These are phyloP conservation scores for Vaccinium vitisidaea DNA, from an alignment of 148 eudicot genomes.

Conservation along the genomic window DNA sequence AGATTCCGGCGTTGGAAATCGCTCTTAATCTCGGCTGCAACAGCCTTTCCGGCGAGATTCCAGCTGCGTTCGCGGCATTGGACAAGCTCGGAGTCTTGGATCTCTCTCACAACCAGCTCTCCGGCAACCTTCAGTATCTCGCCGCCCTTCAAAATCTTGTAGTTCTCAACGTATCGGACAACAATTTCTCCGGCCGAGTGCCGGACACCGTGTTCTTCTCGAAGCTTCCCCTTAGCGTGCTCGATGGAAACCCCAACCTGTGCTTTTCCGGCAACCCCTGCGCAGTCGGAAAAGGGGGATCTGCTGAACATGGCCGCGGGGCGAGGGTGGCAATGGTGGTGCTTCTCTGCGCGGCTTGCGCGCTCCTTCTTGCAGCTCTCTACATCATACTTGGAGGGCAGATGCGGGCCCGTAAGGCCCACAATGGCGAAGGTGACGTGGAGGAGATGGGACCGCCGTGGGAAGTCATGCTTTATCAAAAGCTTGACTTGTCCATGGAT, in stretches of 20 bases:
- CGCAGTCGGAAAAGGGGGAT: slow-evolving; percentile 18
- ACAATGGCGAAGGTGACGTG: slow-evolving; percentile 30
- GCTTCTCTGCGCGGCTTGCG: slow-evolving; percentile 59
- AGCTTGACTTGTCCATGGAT: slow-evolving; percentile 67
- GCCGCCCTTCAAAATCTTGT: slow-evolving; percentile 68
- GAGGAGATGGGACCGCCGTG: slow-evolving; percentile 81
- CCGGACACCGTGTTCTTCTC: slow-evolving; percentile 69
- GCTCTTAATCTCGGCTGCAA: slow-evolving; percentile 84
- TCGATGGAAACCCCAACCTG: slow-evolving; percentile 54
- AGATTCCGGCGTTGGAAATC: slow-evolving; percentile 76
- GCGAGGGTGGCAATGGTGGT: slow-evolving; percentile 74
- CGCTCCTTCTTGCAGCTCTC: slow-evolving; percentile 51
- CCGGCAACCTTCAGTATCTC: slow-evolving; percentile 60
- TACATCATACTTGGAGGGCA: slow-evolving; percentile 55
- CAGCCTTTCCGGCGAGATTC: slow-evolving; percentile 68
- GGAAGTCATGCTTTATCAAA: slow-evolving; percentile 86
- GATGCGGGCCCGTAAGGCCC: slow-evolving; percentile 23
- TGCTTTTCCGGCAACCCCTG: slow-evolving; percentile 51
- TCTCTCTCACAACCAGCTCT: slow-evolving; percentile 63
- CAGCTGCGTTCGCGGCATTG: slow-evolving; percentile 56
- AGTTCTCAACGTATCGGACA: slow-evolving; percentile 67
- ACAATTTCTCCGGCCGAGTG: slow-evolving; percentile 63
- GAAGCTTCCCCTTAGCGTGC: slow-evolving; percentile 57
- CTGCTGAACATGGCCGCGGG: slow-evolving; percentile 23
- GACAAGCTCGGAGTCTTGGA: slow-evolving; percentile 78